Percentiles rank a stretch among this genome's conserved stretches.
Evolutionary conservation across 768 basidiomycete genomes (phyloP).

Genomic region (Chlorophyllum brunneum): DNA sequence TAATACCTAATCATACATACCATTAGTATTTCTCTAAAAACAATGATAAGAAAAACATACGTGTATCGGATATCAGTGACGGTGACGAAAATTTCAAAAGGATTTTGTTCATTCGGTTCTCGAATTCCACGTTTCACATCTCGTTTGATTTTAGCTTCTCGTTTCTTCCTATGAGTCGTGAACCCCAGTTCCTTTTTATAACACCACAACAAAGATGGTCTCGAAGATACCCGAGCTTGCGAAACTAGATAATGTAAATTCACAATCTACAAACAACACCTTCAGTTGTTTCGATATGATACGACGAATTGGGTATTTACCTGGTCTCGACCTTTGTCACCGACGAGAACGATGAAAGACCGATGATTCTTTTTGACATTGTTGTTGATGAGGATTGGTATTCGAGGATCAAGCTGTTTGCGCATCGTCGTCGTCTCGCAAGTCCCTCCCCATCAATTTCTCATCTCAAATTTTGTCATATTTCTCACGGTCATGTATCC

Average conservation of each 20-base stretch:
- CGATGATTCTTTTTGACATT: slow-evolving; percentile 92
- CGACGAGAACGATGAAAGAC: slow-evolving; percentile 94
- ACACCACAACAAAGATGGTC: slow-evolving; percentile 94
- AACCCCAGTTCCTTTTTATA: slow-evolving; percentile 99
- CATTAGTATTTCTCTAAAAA: background rate
- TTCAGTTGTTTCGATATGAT: background rate
- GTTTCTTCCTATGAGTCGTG: slow-evolving; percentile 93
- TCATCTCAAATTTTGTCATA: slow-evolving; percentile 1
- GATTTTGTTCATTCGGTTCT: slow-evolving; percentile 92
- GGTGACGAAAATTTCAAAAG: slow-evolving; percentile 97
- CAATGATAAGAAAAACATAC: slow-evolving; percentile 57
- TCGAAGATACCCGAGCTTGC: slow-evolving; percentile 82
- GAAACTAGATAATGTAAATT: slow-evolving; percentile 95
- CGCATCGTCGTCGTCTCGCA: slow-evolving; percentile 54
- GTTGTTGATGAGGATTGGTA: slow-evolving; percentile 88
- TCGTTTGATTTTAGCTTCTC: slow-evolving; percentile 94
- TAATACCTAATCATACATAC: slow-evolving; percentile 62
- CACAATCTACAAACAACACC: slow-evolving; percentile 56
- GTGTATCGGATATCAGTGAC: slow-evolving; percentile 99
- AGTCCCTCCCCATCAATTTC: background rate
- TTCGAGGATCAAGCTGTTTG: slow-evolving; percentile 88
- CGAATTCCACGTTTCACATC: slow-evolving; percentile 93
- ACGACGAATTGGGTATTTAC: slow-evolving; percentile 32
- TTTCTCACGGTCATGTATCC: slow-evolving; percentile 2
- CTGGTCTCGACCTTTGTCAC: slow-evolving; percentile 92